Conservation (phyloP, 352 stramenopile species). For the Globisporangium barbulae region DNA sequence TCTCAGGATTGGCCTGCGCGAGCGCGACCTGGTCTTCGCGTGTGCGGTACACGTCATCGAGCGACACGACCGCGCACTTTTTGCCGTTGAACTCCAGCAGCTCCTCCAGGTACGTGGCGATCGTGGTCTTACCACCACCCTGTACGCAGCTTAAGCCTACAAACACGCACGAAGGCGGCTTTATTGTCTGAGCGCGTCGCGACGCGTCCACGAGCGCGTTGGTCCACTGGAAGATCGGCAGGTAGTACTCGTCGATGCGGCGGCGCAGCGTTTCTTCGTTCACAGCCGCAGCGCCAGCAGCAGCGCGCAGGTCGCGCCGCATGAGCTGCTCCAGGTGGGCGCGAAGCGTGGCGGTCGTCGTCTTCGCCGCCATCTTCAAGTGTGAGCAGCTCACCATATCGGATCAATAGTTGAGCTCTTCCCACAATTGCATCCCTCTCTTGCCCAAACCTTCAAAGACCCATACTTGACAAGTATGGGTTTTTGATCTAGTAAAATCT, state of each 20-base stretch:
- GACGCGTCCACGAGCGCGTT: constrained; percentile 42
- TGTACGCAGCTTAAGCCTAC: constrained; percentile 83
- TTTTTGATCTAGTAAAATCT: no score
- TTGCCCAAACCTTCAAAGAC: no score
- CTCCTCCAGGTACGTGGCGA: constrained; percentile 66
- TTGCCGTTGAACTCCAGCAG: constrained; percentile 49
- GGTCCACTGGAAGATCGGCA: constrained; percentile 76
- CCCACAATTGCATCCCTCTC: no score
- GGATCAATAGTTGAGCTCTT: background rate
- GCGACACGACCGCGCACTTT: constrained; percentile 68
- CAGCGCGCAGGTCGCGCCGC: constrained; percentile 33
- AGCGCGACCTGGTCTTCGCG: constrained; percentile 61
- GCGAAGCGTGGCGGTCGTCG: constrained; percentile 19
- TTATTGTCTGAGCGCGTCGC: constrained; percentile 16
- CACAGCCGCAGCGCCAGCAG: constrained; percentile 18
- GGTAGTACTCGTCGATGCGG: constrained; percentile 70
- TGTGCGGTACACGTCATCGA: constrained; percentile 84
- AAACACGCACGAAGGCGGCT: constrained; percentile 41
- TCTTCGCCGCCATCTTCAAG: background rate
- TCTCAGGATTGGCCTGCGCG: constrained; percentile 49
- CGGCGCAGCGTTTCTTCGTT: constrained; percentile 39
- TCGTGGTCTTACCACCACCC: constrained; percentile 82
- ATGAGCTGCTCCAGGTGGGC: constrained; percentile 56
- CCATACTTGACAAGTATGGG: no score
- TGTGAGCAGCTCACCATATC: background rate